phyloP scores from a whole-genome alignment of 345 rosid genomes.

The Stellera chamaejasme region DNA sequence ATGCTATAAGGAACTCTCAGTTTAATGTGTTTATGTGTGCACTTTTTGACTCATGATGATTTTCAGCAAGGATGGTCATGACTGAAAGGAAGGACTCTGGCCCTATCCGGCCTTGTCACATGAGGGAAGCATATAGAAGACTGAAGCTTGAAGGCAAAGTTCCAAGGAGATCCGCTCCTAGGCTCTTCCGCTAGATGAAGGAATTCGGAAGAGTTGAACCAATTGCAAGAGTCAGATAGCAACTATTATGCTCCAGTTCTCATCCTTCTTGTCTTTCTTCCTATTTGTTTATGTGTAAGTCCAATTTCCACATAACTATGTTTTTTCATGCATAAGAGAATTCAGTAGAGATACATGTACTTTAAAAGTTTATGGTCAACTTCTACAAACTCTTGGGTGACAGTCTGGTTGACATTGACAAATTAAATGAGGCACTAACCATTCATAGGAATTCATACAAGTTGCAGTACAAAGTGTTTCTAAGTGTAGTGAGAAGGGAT shows the following conservation, averaged over 20 bases:
- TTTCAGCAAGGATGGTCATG: conserved; percentile 83
- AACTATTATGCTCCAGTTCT: background rate
- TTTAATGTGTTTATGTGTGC: background rate
- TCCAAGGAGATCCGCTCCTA: conserved; percentile 74
- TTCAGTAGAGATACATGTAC: too few relatives aligned
- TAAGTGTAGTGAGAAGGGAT: too few relatives aligned
- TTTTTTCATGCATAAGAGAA: too few relatives aligned
- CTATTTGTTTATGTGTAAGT: too few relatives aligned
- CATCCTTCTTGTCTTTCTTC: too few relatives aligned
- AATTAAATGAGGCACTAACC: too few relatives aligned
- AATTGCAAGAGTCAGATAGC: background rate
- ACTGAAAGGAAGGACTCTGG: conserved; percentile 85
- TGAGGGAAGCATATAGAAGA: conserved; percentile 85
- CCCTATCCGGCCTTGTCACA: conserved; percentile 94
- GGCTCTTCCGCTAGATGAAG: conserved; percentile 62
- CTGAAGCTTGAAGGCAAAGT: conserved; percentile 84
- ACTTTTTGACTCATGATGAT: background rate
- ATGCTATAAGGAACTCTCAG: background rate
- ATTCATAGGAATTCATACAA: too few relatives aligned
- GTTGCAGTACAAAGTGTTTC: too few relatives aligned
- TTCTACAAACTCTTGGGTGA: too few relatives aligned
- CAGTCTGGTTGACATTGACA: too few relatives aligned
- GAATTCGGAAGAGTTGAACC: background rate
- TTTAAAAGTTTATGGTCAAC: too few relatives aligned
- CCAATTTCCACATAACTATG: too few relatives aligned